Evolutionary conservation across 352 stramenopile genomes (phyloP), one percentile per base, ranked within the genome.

Genomic region (Pythium volutum): DNA sequence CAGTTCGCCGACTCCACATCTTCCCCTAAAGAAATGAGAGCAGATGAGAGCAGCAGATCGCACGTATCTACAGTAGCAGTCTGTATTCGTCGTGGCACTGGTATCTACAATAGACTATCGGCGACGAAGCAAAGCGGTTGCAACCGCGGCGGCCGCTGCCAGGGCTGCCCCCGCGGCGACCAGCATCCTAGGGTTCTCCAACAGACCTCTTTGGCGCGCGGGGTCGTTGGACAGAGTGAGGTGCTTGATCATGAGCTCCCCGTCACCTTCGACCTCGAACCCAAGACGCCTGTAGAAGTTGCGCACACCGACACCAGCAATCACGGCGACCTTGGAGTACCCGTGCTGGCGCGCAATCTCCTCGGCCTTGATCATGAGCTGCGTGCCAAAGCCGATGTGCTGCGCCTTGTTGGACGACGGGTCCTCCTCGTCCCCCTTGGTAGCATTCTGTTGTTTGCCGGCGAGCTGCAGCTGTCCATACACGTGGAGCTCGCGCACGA

Each of bases 271-370:
- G 20, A 96, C 76, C 60, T 93, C 84, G 65, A 94, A 97, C 6
- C 89, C 89, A 42, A 96, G 68, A 14, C 81, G 77, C n/a, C 88
- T 75, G 64, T 97, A 97, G 58, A 97, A 97, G 61, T 95, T 94
- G 27, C 90, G 83, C 43, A 96, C 87, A 41, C 90, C 90, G n/a
- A 97, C 85, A 43, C 90, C 90, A 10, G 85, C 84, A 55, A 97
- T 97, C 31, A 97, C 88, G 15, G 84, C 88, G 38, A 97, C 62
- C 73, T 96, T 96, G 12, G 72, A 77, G 62, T 83, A 89, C 8
- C 86, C 83, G 31, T 92, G 65, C 11, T 69, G 52, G 29, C 71
- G 74, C 59, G 84, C 84, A 58, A 96, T 91, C 58, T 91, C 73
- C 29, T 95, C 84, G 3, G 79, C 81, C 54, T 92, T 90, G 45